Percentiles rank a stretch among this genome's conserved stretches.
These are phyloP conservation scores for Alternaria novae-zelandiae DNA, from an alignment of 2,329 filamentous ascomycete species.

Conservation along the genomic window DNA sequence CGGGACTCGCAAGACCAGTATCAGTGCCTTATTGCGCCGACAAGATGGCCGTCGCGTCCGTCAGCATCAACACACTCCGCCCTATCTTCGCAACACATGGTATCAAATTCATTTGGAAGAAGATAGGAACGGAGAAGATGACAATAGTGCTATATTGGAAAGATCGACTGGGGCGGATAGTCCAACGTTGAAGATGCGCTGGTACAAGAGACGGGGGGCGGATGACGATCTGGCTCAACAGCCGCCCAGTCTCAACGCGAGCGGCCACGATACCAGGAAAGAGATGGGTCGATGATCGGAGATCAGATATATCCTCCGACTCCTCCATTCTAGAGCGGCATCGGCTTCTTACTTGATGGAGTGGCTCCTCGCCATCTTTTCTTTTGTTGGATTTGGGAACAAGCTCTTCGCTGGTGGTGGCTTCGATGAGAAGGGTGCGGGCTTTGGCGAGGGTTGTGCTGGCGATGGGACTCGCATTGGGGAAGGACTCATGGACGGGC, in stretches of 20 bases:
- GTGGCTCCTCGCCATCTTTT: not conserved
- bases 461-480: too few relatives aligned
- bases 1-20: not conserved
- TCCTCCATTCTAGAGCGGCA: not conserved
- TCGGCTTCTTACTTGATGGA: not conserved
- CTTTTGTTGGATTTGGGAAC: not conserved
- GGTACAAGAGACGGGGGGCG: not conserved
- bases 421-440: not conserved
- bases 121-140: not conserved
- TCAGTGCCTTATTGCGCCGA: not conserved
- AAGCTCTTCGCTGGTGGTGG: too few relatives aligned
- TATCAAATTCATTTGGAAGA: not conserved
- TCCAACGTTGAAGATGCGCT: not conserved
- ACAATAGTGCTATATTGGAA: not conserved
- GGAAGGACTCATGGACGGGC: too few relatives aligned
- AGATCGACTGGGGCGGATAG: not conserved
- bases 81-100: not conserved
- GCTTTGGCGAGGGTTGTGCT: too few relatives aligned
- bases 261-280: not conserved
- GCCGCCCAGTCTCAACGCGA: accelerated
- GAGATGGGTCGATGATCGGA: not conserved
- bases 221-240: not conserved
- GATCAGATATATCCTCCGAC: accelerated
- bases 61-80: not conserved
- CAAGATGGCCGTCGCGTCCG: not conserved